Evolutionary conservation across 805 yeast species (phyloP).

Genomic region (Starmerella sirachaensis): DNA sequence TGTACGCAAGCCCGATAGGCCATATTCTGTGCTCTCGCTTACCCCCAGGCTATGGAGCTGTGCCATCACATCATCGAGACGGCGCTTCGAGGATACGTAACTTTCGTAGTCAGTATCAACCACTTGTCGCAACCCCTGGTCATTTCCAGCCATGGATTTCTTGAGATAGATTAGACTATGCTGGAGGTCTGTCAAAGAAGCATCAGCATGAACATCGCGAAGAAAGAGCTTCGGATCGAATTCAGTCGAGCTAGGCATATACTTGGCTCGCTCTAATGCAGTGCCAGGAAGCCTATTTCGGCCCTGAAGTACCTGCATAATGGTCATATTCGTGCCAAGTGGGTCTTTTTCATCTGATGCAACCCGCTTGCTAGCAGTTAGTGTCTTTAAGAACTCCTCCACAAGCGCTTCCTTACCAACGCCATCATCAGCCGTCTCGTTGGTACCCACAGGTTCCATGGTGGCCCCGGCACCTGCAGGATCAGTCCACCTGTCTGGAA

Average conservation of each 20-base stretch:
- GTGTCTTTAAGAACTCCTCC: conserved; percentile 23
- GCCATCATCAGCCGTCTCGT: conserved; percentile 5
- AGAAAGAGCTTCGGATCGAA: conserved; percentile 49
- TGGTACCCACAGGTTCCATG: conserved; percentile 10
- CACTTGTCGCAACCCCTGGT: conserved; percentile 36
- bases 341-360: conserved; percentile 40
- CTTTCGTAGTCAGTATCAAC: conserved; percentile 50
- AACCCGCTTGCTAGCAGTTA: conserved; percentile 11
- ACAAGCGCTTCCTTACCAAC: conserved; percentile 21
- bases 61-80: conserved; percentile 47
- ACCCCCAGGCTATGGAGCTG: conserved; percentile 37
- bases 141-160: conserved; percentile 37
- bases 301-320: conserved; percentile 31
- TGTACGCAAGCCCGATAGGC: conserved; percentile 28
- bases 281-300: conserved; percentile 1
- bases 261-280: conserved; percentile 34
- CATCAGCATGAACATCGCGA: conserved; percentile 43
- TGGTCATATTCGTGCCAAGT: conserved; percentile 39
- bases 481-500: conserved; percentile 20
- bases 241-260: conserved; percentile 39
- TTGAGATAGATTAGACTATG: conserved; percentile 41
- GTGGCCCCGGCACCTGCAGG: conserved; percentile 10
- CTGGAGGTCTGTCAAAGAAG: conserved; percentile 40
- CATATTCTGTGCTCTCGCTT: conserved; percentile 25
- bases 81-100: conserved; percentile 53